phyloP scores from a whole-genome alignment of 345 rosid species.

The Linum usitatissimum region DNA sequence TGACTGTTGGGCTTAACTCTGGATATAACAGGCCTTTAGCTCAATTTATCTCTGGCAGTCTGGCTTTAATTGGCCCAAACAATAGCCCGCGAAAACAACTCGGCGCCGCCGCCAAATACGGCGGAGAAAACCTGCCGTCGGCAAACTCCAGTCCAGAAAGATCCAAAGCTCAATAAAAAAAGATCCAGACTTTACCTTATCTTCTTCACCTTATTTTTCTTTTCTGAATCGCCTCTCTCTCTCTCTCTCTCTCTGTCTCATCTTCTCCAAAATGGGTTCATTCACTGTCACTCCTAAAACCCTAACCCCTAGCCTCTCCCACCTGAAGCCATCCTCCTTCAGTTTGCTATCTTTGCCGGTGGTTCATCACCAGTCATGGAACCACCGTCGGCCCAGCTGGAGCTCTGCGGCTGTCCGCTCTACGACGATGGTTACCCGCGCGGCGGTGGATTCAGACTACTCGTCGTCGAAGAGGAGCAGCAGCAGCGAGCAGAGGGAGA shows the following conservation, averaged over 20 bases:
- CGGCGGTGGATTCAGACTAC: slow-evolving; percentile 47
- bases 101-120: background rate
- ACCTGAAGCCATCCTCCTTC: slow-evolving; percentile 22
- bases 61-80: background rate
- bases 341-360: slow-evolving; percentile 10
- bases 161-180: no score
- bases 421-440: slow-evolving; percentile 10
- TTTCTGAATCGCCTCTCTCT: background rate
- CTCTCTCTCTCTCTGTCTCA: background rate
- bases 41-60: no score
- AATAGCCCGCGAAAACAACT: background rate
- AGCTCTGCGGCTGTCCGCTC: background rate
- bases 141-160: background rate
- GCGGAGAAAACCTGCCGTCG: background rate
- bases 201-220: slow-evolving; percentile 1
- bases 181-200: background rate
- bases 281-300: slow-evolving; percentile 16
- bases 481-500: slow-evolving; percentile 64
- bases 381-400: background rate
- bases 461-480: slow-evolving; percentile 59
- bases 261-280: slow-evolving; percentile 38
- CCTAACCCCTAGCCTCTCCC: slow-evolving; percentile 20
- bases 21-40: background rate
- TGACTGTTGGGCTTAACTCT: no score
- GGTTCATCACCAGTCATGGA: background rate